Evolutionary conservation across 345 rosid species (phyloP).

Genomic region (Odontarrhena argentea): DNA sequence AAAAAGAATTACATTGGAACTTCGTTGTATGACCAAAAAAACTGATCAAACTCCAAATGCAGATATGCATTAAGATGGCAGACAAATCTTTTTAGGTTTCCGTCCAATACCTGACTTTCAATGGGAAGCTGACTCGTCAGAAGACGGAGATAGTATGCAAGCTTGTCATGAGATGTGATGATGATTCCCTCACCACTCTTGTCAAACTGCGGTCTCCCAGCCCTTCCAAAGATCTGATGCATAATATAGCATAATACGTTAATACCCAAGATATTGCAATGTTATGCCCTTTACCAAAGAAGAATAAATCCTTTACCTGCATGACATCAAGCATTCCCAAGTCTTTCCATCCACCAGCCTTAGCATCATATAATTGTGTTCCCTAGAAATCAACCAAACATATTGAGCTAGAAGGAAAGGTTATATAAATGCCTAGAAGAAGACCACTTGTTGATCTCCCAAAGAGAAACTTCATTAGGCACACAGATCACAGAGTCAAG

Average conservation of each 20-base stretch:
- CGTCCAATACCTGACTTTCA: slow-evolving; percentile 85
- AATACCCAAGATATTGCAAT: slow-evolving; percentile 21
- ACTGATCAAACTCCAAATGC: slow-evolving; percentile 21
- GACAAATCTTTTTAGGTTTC: slow-evolving; percentile 15
- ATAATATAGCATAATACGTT: slow-evolving; percentile 22
- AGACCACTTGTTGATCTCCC: slow-evolving; percentile 26
- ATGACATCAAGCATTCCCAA: slow-evolving; percentile 98
- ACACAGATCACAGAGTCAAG: slow-evolving; percentile 19
- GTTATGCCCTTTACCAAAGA: slow-evolving; percentile 15
- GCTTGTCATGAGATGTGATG: slow-evolving; percentile 93
- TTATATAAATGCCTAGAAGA: slow-evolving; percentile 14
- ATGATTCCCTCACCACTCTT: slow-evolving; percentile 98
- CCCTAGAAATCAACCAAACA: slow-evolving; percentile 59
- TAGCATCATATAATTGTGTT: slow-evolving; percentile 91
- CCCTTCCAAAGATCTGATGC: slow-evolving; percentile 92
- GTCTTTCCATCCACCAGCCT: slow-evolving; percentile 99
- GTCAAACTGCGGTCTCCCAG: slow-evolving; percentile 99
- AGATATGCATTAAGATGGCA: slow-evolving; percentile 19
- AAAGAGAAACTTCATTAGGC: slow-evolving; percentile 14
- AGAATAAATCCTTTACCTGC: slow-evolving; percentile 60
- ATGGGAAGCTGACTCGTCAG: slow-evolving; percentile 97
- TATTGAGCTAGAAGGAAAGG: slow-evolving; percentile 28
- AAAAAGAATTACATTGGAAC: slow-evolving; percentile 29
- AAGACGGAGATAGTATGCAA: slow-evolving; percentile 85
- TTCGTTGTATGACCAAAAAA: slow-evolving; percentile 7